Evolutionary conservation across 2,329 filamentous ascomycete genomes (phyloP).

Genomic region (Pseudogymnoascus verrucosus): DNA sequence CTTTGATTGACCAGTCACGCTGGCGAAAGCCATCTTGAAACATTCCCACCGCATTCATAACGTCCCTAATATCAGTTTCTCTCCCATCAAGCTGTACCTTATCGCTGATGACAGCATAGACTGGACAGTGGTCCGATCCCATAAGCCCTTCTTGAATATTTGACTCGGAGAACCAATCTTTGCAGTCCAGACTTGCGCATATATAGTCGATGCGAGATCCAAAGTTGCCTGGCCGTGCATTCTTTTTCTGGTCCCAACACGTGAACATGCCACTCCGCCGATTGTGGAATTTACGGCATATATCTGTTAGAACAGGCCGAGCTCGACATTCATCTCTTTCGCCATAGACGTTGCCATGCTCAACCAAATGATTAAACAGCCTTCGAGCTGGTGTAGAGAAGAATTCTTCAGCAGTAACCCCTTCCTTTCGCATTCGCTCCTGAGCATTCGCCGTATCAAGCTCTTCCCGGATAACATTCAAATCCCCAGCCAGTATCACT

Average conservation of each 20-base stretch:
- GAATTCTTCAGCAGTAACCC: slow-evolving; percentile 62
- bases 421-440: slow-evolving; percentile 64
- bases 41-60: slow-evolving; percentile 69
- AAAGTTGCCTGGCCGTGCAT: slow-evolving; percentile 91
- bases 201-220: slow-evolving; percentile 92
- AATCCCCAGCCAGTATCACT: slow-evolving; percentile 77
- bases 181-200: slow-evolving; percentile 71
- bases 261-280: slow-evolving; percentile 86
- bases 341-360: slow-evolving; percentile 60
- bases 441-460: slow-evolving; percentile 69
- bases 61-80: slow-evolving; percentile 52
- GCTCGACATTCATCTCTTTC: slow-evolving; percentile 62
- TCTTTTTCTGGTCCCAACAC: slow-evolving; percentile 92
- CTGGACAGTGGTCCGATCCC: slow-evolving; percentile 94
- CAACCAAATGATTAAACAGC: slow-evolving; percentile 78
- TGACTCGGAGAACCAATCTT: slow-evolving; percentile 67
- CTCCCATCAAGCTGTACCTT: slow-evolving; percentile 43
- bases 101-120: slow-evolving; percentile 68
- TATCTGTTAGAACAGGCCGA: slow-evolving; percentile 68
- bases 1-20: slow-evolving; percentile 57
- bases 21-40: slow-evolving; percentile 60
- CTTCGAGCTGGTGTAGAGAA: slow-evolving; percentile 63
- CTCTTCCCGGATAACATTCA: slow-evolving; percentile 62
- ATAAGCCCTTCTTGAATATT: slow-evolving; percentile 91
- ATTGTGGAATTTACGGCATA: slow-evolving; percentile 75